Conservation (phyloP, 345 rosid genomes). For the Syzygium oleosum region DNA sequence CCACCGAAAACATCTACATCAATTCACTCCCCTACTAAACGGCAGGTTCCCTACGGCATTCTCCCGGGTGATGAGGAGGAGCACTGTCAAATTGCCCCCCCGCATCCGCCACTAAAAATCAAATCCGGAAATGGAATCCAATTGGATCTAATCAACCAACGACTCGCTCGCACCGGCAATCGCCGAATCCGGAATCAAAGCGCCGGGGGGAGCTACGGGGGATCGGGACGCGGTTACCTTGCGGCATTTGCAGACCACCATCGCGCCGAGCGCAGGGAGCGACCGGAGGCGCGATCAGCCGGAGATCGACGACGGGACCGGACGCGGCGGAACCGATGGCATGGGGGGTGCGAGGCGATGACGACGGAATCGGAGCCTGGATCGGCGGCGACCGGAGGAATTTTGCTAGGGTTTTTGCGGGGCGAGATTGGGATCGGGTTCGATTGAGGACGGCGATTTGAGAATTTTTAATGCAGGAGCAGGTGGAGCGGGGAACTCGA, state of each 20-base stretch:
- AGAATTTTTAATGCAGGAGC: neutral
- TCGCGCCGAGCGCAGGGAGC: conserved; percentile 18
- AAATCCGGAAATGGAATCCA: neutral
- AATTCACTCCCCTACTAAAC: neutral
- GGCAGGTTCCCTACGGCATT: neutral
- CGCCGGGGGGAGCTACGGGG: neutral
- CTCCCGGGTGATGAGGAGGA: neutral
- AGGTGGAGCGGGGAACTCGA: neutral
- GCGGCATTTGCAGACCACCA: conserved; percentile 96
- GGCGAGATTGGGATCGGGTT: neutral
- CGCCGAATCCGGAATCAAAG: neutral
- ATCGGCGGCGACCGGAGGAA: neutral
- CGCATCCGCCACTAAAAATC: neutral
- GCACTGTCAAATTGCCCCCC: neutral
- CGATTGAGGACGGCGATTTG: neutral
- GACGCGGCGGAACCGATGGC: neutral
- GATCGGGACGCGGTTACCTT: conserved; percentile 31
- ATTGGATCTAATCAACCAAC: neutral
- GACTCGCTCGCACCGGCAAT: neutral
- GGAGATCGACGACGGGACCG: neutral
- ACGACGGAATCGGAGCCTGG: too few relatives aligned
- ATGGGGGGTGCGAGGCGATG: too few relatives aligned
- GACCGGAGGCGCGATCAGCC: neutral
- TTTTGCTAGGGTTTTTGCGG: neutral
- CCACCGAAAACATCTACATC: neutral